Evolutionary conservation across 257 asterid species (phyloP), one percentile per base, ranked within the genome.

Genomic region (Forsythia suspensa): DNA sequence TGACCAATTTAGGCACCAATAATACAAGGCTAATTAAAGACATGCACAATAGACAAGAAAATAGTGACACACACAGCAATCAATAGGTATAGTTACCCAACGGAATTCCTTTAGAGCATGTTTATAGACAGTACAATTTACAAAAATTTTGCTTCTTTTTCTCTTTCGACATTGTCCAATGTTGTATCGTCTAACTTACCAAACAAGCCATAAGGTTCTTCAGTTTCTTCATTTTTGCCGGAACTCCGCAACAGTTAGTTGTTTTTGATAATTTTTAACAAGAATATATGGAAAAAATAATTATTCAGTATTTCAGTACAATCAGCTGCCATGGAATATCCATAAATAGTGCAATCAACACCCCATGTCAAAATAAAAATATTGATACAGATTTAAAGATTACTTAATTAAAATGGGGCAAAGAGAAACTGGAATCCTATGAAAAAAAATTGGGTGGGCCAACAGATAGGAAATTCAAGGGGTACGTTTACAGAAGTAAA

Each of bases 21-120:
- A 4, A 59, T 48, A 72, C 79, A 46, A 82, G 69, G 46, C 12
- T 15, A 51, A 21, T 8, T 16, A 63, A 44, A 76, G 73, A 24
- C 66, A 77, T 72, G 79, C 75, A 77, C 48, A 57, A 40, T 48
- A 39, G 44, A 75, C 44, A 55, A 52, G 34, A 20, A 20, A 40
- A 51, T n/a, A 70, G 65, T 24, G 43, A 61, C 76, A 51, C 20
- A 61, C 74, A 51, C 34, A 57, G 70, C 21, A 63, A 34, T 24
- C 24, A 77, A 15, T 15, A 37, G 24, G 39, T 51, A 63, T 51
- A 61, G 40, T 40, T 61, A 57, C 70, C 68, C 75, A 36, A 68
- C 76, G 74, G 43, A 63, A 63, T 63, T 59, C 68, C 37, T 21
- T 59, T 59, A 8, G 15, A 24, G 69, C 69, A 21, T 7, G 66